These are phyloP conservation scores for Alternaria consortialis DNA, from an alignment of 2,329 filamentous ascomycete genomes.

Conservation along the genomic window DNA sequence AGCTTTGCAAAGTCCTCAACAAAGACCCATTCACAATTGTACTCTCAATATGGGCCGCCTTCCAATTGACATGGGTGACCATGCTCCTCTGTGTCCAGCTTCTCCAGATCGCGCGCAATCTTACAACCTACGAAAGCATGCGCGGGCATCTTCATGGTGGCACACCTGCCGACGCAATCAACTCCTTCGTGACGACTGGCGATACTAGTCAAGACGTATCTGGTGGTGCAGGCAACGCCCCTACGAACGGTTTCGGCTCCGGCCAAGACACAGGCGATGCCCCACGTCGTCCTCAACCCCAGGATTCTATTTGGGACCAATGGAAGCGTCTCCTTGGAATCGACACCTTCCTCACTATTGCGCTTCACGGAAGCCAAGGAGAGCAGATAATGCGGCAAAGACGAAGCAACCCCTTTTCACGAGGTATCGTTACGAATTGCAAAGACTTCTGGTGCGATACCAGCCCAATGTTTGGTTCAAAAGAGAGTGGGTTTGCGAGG, in stretches of 20 bases:
- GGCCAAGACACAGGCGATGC: conserved; percentile 62
- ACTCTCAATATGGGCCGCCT: conserved; percentile 77
- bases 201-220: conserved; percentile 67
- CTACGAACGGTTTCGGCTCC: conserved; percentile 67
- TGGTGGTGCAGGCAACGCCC: conserved; percentile 31
- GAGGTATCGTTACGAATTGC: conserved; percentile 87
- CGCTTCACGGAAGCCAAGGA: conserved; percentile 72
- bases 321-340: conserved; percentile 89
- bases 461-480: conserved; percentile 78
- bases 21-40: conserved; percentile 86
- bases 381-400: conserved; percentile 52
- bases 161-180: conserved; percentile 67
- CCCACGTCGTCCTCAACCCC: conserved; percentile 57
- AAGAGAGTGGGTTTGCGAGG: conserved; percentile 76
- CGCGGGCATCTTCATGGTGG: conserved; percentile 73
- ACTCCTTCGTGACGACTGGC: conserved; percentile 78
- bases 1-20: conserved; percentile 78
- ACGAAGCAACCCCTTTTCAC: conserved; percentile 82
- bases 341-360: conserved; percentile 92
- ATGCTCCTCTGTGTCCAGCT: conserved; percentile 97
- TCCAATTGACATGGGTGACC: conserved; percentile 95
- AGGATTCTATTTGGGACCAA: conserved; percentile 74
- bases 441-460: conserved; percentile 96
- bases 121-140: conserved; percentile 99
- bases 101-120: conserved; percentile 87